phyloP scores from a whole-genome alignment of 345 rosid species.

The Dipteronia sinensis region DNA sequence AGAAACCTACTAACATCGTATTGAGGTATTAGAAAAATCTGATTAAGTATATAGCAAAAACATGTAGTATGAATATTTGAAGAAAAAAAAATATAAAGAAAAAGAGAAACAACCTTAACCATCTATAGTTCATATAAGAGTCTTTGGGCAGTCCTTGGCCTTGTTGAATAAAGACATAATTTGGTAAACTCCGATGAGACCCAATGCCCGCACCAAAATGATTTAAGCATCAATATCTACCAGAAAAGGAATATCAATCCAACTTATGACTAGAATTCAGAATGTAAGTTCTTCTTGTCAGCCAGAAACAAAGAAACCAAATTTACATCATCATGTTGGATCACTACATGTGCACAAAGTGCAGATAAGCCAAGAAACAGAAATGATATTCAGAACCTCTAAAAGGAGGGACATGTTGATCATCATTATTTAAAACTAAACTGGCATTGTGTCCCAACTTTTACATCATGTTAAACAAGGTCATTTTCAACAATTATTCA shows the following conservation, averaged over 20 bases:
- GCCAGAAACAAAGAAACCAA: background rate
- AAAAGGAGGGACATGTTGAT: background rate
- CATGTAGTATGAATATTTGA: background rate
- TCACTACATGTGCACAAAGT: background rate
- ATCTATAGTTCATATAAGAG: background rate
- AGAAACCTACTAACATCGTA: background rate
- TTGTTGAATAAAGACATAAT: background rate
- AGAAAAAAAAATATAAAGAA: background rate
- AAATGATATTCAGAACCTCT: background rate
- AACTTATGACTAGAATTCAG: background rate
- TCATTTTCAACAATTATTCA: no score
- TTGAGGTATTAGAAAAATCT: background rate
- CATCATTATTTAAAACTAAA: background rate
- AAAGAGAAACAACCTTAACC: background rate
- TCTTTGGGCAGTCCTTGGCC: background rate
- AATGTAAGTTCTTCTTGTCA: background rate
- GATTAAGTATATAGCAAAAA: background rate
- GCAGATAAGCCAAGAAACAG: background rate
- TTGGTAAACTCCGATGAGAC: background rate
- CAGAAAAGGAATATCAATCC: background rate
- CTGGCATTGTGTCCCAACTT: background rate
- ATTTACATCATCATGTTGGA: background rate
- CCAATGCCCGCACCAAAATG: background rate
- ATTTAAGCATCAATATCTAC: background rate
- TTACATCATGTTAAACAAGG: background rate